Evolutionary conservation across 2,329 filamentous ascomycete genomes (phyloP).

Genomic region (Penicillium crustosum): DNA sequence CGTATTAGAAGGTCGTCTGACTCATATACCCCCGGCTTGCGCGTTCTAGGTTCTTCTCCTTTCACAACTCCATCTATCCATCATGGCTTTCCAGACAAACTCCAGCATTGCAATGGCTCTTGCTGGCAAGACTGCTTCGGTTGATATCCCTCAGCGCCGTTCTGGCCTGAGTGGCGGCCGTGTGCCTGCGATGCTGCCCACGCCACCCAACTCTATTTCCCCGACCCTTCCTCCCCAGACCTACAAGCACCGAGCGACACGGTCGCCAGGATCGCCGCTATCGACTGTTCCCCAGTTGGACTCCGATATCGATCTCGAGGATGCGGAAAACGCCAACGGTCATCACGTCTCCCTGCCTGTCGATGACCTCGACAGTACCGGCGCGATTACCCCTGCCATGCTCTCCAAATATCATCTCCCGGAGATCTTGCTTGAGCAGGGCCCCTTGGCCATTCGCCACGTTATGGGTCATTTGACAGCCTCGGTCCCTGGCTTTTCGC

Average conservation of each 20-base stretch:
- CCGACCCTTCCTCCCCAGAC: slow-evolving; percentile 80
- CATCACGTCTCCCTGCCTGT: slow-evolving; percentile 44
- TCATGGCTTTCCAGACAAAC: slow-evolving; percentile 46
- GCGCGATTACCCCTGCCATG: slow-evolving; percentile 79
- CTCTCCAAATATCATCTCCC: slow-evolving; percentile 88
- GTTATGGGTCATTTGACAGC: slow-evolving; percentile 94
- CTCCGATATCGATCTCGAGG: slow-evolving; percentile 83
- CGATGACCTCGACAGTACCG: slow-evolving; percentile 65
- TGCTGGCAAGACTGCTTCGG: slow-evolving; percentile 51
- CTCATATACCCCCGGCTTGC: slow-evolving; percentile 21
- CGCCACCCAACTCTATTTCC: slow-evolving; percentile 93
- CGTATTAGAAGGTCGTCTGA: slow-evolving; percentile 23
- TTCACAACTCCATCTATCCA: slow-evolving; percentile 23
- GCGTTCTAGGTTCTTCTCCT: slow-evolving; percentile 8
- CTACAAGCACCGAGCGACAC: slow-evolving; percentile 62
- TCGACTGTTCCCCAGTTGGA: slow-evolving; percentile 60
- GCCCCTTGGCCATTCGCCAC: slow-evolving; percentile 88
- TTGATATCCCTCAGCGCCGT: slow-evolving; percentile 51
- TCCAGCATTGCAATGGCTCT: slow-evolving; percentile 53
- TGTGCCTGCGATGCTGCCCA: slow-evolving; percentile 62
- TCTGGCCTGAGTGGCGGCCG: slow-evolving; percentile 31
- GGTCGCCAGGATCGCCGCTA: slow-evolving; percentile 42
- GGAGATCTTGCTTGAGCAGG: slow-evolving; percentile 83
- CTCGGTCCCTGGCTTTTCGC: slow-evolving; percentile 86
- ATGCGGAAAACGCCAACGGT: slow-evolving; percentile 55